Conservation (phyloP, 2,329 filamentous ascomycete genomes). For the Pseudogymnoascus sp. region DNA sequence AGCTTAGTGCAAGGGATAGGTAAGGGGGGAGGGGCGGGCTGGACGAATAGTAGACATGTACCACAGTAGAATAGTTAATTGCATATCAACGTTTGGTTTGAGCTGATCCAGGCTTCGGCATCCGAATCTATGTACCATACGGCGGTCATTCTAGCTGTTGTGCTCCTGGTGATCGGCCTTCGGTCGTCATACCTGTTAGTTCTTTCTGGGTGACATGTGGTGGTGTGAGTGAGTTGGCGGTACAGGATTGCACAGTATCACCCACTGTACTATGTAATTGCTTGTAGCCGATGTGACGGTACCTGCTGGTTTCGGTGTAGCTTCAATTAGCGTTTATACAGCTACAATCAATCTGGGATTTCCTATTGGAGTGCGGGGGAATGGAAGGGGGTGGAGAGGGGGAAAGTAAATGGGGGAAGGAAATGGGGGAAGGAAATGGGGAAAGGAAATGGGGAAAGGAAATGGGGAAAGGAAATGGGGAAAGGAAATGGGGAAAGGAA, state of each 20-base stretch:
- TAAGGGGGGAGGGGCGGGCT: background rate
- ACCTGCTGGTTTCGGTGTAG: constrained; percentile 3
- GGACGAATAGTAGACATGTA: constrained; percentile 3
- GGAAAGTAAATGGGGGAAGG: background rate
- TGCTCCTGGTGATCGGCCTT: background rate
- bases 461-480: no score
- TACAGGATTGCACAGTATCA: background rate
- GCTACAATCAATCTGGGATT: background rate
- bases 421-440: no score
- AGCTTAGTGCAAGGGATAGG: constrained; percentile 27
- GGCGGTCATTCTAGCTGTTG: background rate
- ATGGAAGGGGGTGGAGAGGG: background rate
- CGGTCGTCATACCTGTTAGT: background rate
- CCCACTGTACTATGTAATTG: no score
- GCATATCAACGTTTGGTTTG: constrained; percentile 7
- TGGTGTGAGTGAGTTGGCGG: background rate
- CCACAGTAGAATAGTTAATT: constrained; percentile 6
- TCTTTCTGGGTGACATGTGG: background rate
- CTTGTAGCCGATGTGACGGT: background rate
- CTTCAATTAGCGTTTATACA: background rate
- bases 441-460: background rate
- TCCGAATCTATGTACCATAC: background rate
- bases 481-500: no score
- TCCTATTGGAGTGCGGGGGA: constrained; percentile 5
- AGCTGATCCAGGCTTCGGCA: background rate